Evolutionary conservation across 148 eudicot genomes (phyloP), one percentile per base, ranked within the genome.

Genomic region (Rhododendron molle): DNA sequence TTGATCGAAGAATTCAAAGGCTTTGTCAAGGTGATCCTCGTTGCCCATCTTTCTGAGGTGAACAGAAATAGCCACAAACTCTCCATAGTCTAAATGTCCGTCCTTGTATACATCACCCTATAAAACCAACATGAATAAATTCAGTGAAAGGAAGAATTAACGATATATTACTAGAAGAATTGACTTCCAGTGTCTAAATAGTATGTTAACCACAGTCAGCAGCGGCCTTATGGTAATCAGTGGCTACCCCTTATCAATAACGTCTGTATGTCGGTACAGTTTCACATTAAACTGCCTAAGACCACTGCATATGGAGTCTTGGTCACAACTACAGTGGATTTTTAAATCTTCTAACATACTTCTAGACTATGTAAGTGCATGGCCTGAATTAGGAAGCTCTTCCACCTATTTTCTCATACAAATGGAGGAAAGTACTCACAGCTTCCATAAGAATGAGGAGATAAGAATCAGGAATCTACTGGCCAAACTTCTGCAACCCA

Each of bases 41-140:
- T 92, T 94, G 34, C 91, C 98, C 94, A 94, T 93, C 86, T 92
- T 94, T 69, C 83, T 90, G 13, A 93, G 90, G 91, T 94, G 95
- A 49, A 94, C 92, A 12, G 98, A 91, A 40, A 93, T 91, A 56
- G 96, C 94, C 73, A 94, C 92, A 88, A 93, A 94, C 92, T 93
- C 98, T 54, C 91, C 94, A 80, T 91, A 94, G 85, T 92, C 91
- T 86, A 94, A 81, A 34, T 86, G 73, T 81, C 98, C 98, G 83
- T 94, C 93, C 26, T 93, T 92, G 83, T 93, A 94, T 40, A 93
- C 90, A 88, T 94, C 98, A 90, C 94, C 96, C 96, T 93, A 91
- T 10, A 69, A 69, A 28, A 69, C 18, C 74, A 12, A 69, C 18
- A 28, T 28, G 36, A 30, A 69, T 12, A 12, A 30, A 69, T 28